Percentiles rank a stretch among this genome's conserved stretches.
Evolutionary conservation across 83 land plant genomes (phyloP).

Genomic region (Picea mariana): DNA sequence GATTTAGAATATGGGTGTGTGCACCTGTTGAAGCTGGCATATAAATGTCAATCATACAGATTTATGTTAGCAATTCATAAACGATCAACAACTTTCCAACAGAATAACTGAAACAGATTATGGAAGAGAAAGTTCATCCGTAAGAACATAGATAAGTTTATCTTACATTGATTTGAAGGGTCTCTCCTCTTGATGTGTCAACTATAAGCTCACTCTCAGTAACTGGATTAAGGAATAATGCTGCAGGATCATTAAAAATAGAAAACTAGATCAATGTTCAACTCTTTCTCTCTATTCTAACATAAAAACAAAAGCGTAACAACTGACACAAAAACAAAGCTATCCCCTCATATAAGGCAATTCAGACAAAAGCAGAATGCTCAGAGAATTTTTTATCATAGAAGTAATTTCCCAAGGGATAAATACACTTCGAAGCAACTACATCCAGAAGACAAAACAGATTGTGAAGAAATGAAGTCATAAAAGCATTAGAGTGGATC

Average conservation of each 20-base stretch:
- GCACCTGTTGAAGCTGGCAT: no score
- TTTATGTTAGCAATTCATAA: no score
- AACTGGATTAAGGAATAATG: conserved; percentile 59
- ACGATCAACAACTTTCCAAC: no score
- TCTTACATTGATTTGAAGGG: conserved; percentile 82
- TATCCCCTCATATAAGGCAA: background rate
- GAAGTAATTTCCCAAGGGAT: background rate
- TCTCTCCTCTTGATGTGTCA: conserved; percentile 88
- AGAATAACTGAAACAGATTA: background rate
- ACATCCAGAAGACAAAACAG: background rate
- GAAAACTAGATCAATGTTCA: background rate
- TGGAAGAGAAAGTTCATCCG: background rate
- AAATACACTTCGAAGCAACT: conserved; percentile 6
- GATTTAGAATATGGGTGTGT: no score
- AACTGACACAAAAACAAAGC: background rate
- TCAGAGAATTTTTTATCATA: no score
- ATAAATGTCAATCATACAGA: no score
- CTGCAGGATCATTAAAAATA: conserved; percentile 34
- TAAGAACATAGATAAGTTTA: background rate
- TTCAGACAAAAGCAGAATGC: no score
- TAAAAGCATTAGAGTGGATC: background rate
- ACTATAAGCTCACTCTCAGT: conserved; percentile 76
- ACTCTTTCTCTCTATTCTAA: background rate
- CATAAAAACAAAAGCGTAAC: background rate
- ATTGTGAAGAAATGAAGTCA: background rate